A percentile compares a stretch with the other conserved stretches of the same genome.
phyloP scores from a whole-genome alignment of 352 stramenopile genomes.

The Phytophthora ramorum region DNA sequence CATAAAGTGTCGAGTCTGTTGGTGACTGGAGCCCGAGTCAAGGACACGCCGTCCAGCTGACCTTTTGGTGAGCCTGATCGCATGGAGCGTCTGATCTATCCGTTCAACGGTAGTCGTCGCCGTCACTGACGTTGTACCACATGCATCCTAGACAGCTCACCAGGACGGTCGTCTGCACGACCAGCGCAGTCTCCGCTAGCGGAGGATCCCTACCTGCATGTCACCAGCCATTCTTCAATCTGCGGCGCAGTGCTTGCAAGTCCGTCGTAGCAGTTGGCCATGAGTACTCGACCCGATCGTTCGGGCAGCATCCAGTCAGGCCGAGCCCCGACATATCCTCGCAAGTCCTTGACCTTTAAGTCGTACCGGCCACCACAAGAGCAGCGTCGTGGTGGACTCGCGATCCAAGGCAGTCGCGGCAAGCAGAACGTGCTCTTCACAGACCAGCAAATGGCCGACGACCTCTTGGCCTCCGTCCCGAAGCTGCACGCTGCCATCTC shows the following conservation, averaged over 20 bases:
- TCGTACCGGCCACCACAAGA: constrained; percentile 30
- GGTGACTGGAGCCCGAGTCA: neutral
- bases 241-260: neutral
- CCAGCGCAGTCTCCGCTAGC: constrained; percentile 17
- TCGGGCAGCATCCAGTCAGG: constrained; percentile 16
- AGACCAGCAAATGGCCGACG: constrained; percentile 47
- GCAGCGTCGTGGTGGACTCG: constrained; percentile 22
- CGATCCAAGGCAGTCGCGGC: constrained; percentile 29
- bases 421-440: constrained; percentile 36
- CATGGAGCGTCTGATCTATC: constrained; percentile 9
- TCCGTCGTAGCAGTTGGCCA: constrained; percentile 14
- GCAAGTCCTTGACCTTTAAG: constrained; percentile 29
- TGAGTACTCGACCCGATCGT: constrained; percentile 29
- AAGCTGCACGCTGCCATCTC: constrained; percentile 43
- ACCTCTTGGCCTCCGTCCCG: constrained; percentile 39
- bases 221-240: constrained; percentile 11
- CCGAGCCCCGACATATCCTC: constrained; percentile 18
- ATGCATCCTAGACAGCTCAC: constrained; percentile 18
- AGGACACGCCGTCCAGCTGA: constrained; percentile 14
- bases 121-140: constrained; percentile 13
- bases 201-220: neutral
- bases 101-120: neutral
- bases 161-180: constrained; percentile 23
- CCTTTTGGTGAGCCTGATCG: constrained; percentile 19
- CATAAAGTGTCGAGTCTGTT: constrained; percentile 26